Evolutionary conservation across 2,329 filamentous ascomycete species (phyloP).

Genomic region (Hortaea sp.): DNA sequence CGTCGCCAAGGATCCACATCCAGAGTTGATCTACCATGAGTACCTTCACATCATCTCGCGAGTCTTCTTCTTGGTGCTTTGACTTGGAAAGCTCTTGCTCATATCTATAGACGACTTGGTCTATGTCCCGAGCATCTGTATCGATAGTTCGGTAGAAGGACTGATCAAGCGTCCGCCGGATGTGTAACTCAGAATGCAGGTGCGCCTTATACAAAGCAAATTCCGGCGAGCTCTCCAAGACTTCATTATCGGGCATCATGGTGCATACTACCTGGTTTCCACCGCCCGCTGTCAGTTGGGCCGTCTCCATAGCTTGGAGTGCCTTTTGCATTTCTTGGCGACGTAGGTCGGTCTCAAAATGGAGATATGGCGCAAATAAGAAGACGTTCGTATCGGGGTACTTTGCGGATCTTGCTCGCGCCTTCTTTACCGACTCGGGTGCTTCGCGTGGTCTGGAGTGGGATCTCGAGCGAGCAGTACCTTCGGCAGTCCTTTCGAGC

Average conservation of each 20-base stretch:
- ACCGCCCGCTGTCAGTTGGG: background rate
- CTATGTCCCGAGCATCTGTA: slow-evolving; percentile 48
- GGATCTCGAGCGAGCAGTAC: background rate
- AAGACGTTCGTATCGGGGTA: slow-evolving; percentile 27
- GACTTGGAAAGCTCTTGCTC: background rate
- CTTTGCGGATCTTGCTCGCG: background rate
- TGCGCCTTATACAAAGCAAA: slow-evolving; percentile 11
- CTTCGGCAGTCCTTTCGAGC: no score
- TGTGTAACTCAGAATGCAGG: slow-evolving; percentile 34
- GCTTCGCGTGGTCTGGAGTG: background rate
- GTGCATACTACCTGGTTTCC: background rate
- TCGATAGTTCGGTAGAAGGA: slow-evolving; percentile 57
- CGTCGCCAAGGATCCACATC: slow-evolving; percentile 52
- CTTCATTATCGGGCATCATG: background rate
- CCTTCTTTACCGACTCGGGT: background rate
- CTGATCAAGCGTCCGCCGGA: slow-evolving; percentile 54
- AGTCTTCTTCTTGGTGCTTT: background rate
- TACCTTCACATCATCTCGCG: slow-evolving; percentile 40
- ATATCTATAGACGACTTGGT: slow-evolving; percentile 57
- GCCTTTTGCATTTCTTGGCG: slow-evolving; percentile 44
- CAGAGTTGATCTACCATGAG: slow-evolving; percentile 63
- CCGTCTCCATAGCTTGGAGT: slow-evolving; percentile 29
- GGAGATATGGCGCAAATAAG: slow-evolving; percentile 54
- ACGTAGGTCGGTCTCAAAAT: slow-evolving; percentile 50
- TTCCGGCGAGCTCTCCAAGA: background rate